Evolutionary conservation across 192 early-diverging fungal species (phyloP).

Genomic region (Umbelopsis ramanniana): DNA sequence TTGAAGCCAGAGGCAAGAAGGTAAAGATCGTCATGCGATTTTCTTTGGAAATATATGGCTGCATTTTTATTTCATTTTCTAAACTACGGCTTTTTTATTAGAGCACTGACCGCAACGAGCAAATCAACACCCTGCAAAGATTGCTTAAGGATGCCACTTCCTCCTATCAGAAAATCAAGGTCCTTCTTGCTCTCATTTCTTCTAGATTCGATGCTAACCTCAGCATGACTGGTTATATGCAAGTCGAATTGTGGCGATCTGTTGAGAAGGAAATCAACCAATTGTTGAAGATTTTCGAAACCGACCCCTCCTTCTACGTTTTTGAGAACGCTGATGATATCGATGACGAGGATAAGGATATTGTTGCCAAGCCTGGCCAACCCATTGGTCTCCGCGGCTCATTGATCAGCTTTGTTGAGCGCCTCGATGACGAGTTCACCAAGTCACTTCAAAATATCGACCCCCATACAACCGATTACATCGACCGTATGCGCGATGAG

Average conservation of each 20-base stretch:
- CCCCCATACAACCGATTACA: slow-evolving; percentile 96
- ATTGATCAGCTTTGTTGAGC: slow-evolving; percentile 86
- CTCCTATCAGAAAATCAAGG: slow-evolving; percentile 80
- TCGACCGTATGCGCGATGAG: slow-evolving; percentile 93
- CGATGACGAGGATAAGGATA: slow-evolving; percentile 66
- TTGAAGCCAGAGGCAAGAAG: slow-evolving; percentile 91
- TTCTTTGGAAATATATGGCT: no score
- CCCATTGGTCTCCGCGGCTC: slow-evolving; percentile 77
- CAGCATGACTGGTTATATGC: slow-evolving; percentile 70
- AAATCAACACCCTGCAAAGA: slow-evolving; percentile 69
- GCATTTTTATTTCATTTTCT: no score
- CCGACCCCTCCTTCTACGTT: slow-evolving; percentile 70
- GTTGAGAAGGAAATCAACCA: slow-evolving; percentile 73
- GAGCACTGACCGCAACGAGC: slow-evolving; percentile 85
- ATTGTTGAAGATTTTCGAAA: slow-evolving; percentile 80
- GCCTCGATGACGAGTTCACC: slow-evolving; percentile 97
- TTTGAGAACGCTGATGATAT: slow-evolving; percentile 71
- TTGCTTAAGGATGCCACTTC: slow-evolving; percentile 66
- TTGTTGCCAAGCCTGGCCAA: slow-evolving; percentile 54
- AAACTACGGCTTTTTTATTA: slow-evolving; percentile 27
- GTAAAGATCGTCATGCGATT: slow-evolving; percentile 33
- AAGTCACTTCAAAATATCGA: slow-evolving; percentile 95
- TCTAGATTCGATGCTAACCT: slow-evolving; percentile 86
- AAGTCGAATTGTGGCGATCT: slow-evolving; percentile 80
- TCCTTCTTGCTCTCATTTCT: slow-evolving; percentile 86